Conservation (phyloP, 192 early-diverging fungal species). For the Dissophora globulifera region DNA sequence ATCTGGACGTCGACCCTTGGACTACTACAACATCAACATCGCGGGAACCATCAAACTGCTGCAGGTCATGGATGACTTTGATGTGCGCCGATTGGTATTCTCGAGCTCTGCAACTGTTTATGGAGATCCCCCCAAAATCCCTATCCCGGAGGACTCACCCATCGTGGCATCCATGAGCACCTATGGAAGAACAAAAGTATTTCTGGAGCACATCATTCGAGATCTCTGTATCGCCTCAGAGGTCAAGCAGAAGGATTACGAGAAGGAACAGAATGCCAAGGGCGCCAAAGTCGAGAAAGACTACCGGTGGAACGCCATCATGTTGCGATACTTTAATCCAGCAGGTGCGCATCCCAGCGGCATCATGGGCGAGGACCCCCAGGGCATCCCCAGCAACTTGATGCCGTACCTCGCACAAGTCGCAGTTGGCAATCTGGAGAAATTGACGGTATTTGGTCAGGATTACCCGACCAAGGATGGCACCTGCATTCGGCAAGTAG, state of each 20-base stretch:
- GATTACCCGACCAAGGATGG: slow-evolving; percentile 95
- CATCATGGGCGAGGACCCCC: slow-evolving; percentile 92
- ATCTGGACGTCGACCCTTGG: slow-evolving; percentile 79
- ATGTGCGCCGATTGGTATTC: slow-evolving; percentile 91
- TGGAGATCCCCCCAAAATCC: slow-evolving; percentile 76
- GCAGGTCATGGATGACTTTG: slow-evolving; percentile 83
- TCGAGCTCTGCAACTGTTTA: slow-evolving; percentile 95
- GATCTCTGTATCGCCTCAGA: slow-evolving; percentile 71
- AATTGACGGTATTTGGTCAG: slow-evolving; percentile 89
- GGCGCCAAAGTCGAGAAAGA: slow-evolving; percentile 27
- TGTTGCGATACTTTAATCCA: slow-evolving; percentile 92
- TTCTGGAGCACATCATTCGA: slow-evolving; percentile 84
- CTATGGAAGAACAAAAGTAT: slow-evolving; percentile 97
- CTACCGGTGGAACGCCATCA: slow-evolving; percentile 69
- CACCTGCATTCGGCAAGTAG: slow-evolving; percentile 62
- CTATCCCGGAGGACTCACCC: slow-evolving; percentile 76
- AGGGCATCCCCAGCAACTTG: slow-evolving; percentile 87
- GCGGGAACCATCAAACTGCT: slow-evolving; percentile 87
- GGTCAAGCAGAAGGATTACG: slow-evolving; percentile 31
- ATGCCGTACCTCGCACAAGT: slow-evolving; percentile 93
- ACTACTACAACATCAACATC: slow-evolving; percentile 96
- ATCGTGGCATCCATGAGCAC: slow-evolving; percentile 86
- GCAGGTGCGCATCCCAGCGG: slow-evolving; percentile 92
- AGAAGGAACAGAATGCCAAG: slow-evolving; percentile 12
- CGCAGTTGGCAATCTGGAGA: slow-evolving; percentile 82